Evolutionary conservation across 139 green algal species (phyloP), one percentile per base, ranked within the genome.

Genomic region (Asterochloris erici): DNA sequence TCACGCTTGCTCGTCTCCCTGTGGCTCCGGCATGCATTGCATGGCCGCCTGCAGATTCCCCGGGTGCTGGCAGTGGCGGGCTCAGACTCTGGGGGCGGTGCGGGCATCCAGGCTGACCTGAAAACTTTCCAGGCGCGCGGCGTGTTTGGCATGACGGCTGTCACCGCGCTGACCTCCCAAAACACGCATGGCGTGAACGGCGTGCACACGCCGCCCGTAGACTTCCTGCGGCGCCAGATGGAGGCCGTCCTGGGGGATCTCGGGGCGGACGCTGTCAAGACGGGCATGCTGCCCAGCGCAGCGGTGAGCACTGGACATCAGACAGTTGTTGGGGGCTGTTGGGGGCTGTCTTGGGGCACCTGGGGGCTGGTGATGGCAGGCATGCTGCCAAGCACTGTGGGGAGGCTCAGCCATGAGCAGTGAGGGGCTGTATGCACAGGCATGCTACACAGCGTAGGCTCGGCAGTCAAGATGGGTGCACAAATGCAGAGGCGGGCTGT

Each of bases 121-220:
- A 94, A 94, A 86, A 86, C 94, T 15, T 91, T 93, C 73, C 80
- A 91, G 71, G 93, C 94, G 0, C 68, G 84, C 19, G 95, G 96
- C 0, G 91, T 90, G 23, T 98, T 93, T 85, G 92, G 84, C 16
- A 88, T 88, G 19, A 94, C 88, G 0, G 96, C 91, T 14, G 29
- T 99, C 27, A 97, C 96, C 12, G 95, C 97, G 0, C 82, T 99
- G 12, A 99, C 97, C 0, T 94, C 93, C 12, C 96, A 99, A 85
- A 98, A 98, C 92, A 98, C 93, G 54, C 78, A 86, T 11, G 96
- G 96, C 29, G 96, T 99, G 63, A 79, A 89, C 12, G 90, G 77
- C 29, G 89, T 98, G 64, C 89, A 96, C 77, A 62, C 84, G 1
- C 28, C 90, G 11, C 90, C 93, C 17, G n/a, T 84, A 0, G 87